phyloP scores from a whole-genome alignment of 23 red algal genomes.

The Cyanidioschyzon merolae region DNA sequence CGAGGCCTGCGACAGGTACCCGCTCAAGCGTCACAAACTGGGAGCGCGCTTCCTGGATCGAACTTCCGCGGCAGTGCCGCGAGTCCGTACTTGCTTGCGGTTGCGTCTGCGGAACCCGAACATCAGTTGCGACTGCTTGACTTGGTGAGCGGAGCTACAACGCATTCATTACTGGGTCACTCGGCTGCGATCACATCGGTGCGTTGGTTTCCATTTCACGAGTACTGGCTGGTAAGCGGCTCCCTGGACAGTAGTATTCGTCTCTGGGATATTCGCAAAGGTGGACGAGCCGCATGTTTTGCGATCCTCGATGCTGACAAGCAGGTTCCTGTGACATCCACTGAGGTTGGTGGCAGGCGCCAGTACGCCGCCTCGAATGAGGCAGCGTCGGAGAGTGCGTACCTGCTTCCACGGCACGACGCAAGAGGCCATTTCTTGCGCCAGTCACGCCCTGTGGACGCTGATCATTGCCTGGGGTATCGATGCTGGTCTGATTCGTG shows the following conservation, averaged over 20 bases:
- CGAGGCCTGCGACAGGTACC: neutral
- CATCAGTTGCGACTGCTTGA: slow-evolving; percentile 7
- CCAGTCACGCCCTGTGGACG: neutral
- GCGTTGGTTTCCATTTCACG: slow-evolving; percentile 7
- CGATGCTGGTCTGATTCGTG: neutral
- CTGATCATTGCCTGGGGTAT: neutral
- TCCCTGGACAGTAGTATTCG: neutral
- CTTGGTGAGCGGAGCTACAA: neutral
- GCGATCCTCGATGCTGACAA: neutral
- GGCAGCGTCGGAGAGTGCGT: neutral
- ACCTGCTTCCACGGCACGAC: too few species aligned
- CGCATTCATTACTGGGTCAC: neutral
- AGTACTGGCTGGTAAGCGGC: slow-evolving; percentile 8
- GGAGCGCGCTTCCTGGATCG: neutral
- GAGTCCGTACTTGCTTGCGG: neutral
- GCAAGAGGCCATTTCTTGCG: neutral
- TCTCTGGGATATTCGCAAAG: neutral
- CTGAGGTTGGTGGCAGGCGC: neutral
- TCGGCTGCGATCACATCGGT: neutral
- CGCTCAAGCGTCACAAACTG: neutral
- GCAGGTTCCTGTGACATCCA: neutral
- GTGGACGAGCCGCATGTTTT: neutral
- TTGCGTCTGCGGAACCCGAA: neutral
- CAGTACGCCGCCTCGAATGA: neutral
- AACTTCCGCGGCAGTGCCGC: neutral